Conservation (phyloP, 2,329 filamentous ascomycete genomes). For the Mollisia scopiformis region DNA sequence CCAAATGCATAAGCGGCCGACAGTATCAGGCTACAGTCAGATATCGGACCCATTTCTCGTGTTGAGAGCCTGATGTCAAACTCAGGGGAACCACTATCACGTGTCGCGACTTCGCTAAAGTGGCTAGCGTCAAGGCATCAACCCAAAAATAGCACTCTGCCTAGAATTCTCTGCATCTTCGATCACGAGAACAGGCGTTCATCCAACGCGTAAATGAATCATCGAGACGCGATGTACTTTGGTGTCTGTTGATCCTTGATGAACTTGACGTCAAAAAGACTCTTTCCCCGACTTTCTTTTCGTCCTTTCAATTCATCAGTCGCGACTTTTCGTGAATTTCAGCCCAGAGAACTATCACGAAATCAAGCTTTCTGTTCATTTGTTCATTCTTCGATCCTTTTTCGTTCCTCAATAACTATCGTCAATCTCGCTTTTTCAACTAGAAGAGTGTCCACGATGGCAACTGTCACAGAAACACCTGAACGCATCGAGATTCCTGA, state of each 20-base stretch:
- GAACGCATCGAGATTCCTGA: constrained; percentile 28
- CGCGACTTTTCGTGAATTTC: not conserved
- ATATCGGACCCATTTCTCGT: no score
- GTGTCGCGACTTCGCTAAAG: not conserved
- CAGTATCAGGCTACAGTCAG: no score
- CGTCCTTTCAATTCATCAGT: constrained; percentile 1
- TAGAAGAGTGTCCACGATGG: constrained; percentile 3
- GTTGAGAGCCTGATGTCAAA: not conserved
- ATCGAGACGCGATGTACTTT: not conserved
- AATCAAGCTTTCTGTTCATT: not conserved
- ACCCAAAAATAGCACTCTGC: not conserved
- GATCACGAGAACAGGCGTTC: constrained; percentile 18
- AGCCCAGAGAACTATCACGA: not conserved
- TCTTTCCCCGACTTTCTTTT: constrained; percentile 2
- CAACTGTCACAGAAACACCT: not conserved
- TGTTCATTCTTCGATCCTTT: not conserved
- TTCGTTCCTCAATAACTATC: not conserved
- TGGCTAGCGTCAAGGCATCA: not conserved
- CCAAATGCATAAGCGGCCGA: no score
- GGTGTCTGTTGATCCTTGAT: not conserved
- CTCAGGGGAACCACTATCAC: not conserved
- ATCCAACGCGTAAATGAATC: constrained; percentile 15
- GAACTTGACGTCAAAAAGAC: constrained; percentile 4
- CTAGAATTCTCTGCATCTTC: not conserved
- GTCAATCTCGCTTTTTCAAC: not conserved